phyloP scores from a whole-genome alignment of 129 eudicot species.

The Escallonia herrerae region DNA sequence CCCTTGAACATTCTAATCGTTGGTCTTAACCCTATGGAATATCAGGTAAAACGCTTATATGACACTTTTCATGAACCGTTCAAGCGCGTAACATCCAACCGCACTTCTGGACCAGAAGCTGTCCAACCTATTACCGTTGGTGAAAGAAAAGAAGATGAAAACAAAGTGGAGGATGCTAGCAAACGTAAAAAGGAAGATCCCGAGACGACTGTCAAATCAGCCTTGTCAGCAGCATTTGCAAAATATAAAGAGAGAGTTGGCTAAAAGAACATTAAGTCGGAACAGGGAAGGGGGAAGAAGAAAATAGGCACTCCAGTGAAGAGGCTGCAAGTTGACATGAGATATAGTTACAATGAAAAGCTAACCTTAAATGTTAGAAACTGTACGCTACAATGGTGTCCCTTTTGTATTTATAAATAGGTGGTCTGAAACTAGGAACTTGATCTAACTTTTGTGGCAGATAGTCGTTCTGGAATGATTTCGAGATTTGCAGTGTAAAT shows the following conservation, averaged over 20 bases:
- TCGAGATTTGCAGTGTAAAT: too few species aligned
- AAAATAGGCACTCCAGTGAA: slow-evolving; percentile 3
- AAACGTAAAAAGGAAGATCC: slow-evolving; percentile 60
- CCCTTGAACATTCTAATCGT: background rate
- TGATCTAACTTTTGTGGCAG: too few species aligned
- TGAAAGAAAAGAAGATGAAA: slow-evolving; percentile 32
- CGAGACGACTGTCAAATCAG: slow-evolving; percentile 59
- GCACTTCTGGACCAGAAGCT: slow-evolving; percentile 27
- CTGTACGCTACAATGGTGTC: too few species aligned
- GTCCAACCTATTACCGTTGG: slow-evolving; percentile 22
- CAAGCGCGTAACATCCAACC: slow-evolving; percentile 53
- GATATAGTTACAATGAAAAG: background rate
- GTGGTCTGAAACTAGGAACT: too few species aligned
- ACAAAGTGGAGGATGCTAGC: slow-evolving; percentile 29
- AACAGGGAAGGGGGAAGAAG: slow-evolving; percentile 4
- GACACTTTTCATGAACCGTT: slow-evolving; percentile 97
- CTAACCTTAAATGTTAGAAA: too few species aligned
- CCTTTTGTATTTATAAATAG: too few species aligned
- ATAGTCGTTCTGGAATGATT: too few species aligned
- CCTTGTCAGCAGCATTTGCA: slow-evolving; percentile 70
- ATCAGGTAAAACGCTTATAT: slow-evolving; percentile 81
- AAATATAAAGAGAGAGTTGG: slow-evolving; percentile 52
- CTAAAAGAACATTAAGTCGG: slow-evolving; percentile 27
- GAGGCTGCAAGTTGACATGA: slow-evolving; percentile 1
- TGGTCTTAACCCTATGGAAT: background rate